Percentiles rank a stretch among this genome's conserved stretches.
These are phyloP conservation scores for Trapa incisa DNA, from an alignment of 345 rosid genomes.

Conservation along the genomic window DNA sequence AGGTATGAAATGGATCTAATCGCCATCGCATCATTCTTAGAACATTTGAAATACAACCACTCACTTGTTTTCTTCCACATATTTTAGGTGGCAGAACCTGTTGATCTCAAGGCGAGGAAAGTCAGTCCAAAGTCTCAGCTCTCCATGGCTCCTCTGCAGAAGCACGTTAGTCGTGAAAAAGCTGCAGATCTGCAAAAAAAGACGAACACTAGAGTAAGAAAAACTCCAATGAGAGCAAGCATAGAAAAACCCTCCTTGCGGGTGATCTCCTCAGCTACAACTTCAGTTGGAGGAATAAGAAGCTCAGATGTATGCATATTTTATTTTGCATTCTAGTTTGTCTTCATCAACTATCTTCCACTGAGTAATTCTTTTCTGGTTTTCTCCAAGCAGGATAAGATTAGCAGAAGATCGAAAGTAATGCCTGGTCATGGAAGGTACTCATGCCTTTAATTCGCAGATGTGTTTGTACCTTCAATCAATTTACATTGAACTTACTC, in stretches of 20 bases:
- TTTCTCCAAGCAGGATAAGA: conserved; percentile 25
- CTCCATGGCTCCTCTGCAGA: conserved; percentile 12
- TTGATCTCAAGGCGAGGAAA: conserved; percentile 13
- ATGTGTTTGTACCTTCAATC: conserved; percentile 3
- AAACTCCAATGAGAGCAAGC: conserved; percentile 20
- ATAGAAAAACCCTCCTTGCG: conserved; percentile 14
- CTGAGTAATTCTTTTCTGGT: neutral
- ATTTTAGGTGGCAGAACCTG: conserved; percentile 16
- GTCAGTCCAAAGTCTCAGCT: conserved; percentile 20
- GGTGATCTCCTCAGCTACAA: conserved; percentile 15
- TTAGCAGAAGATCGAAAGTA: conserved; percentile 22
- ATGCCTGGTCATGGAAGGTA: conserved; percentile 42
- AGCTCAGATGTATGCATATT: conserved; percentile 21
- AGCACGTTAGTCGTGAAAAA: conserved; percentile 10
- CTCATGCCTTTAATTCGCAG: conserved; percentile 6
- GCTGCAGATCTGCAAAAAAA: conserved; percentile 16
- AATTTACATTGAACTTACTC: conserved; percentile 3
- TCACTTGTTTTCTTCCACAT: neutral
- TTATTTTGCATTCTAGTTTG: neutral
- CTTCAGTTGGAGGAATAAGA: conserved; percentile 13
- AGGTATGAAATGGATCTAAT: conserved; percentile 20
- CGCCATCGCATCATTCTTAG: neutral
- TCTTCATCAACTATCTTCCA: neutral
- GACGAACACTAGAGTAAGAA: conserved; percentile 16
- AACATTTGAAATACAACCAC: neutral